Percentiles rank a stretch among this genome's conserved stretches.
These are phyloP conservation scores for Cerrena zonata DNA, from an alignment of 1,284 basidiomycete genomes.

Conservation along the genomic window DNA sequence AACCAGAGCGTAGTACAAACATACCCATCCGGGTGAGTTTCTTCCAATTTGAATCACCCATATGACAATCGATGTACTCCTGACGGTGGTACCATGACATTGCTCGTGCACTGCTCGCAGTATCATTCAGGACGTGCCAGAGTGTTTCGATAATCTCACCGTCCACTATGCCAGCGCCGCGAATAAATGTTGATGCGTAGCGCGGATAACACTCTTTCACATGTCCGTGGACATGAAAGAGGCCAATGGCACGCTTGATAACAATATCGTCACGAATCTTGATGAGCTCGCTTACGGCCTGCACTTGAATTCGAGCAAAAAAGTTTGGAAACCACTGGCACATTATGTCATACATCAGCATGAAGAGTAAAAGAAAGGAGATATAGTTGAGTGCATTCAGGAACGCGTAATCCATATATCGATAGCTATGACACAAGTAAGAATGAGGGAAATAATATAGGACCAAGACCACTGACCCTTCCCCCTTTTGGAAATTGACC, in stretches of 20 bases:
- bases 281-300: not conserved
- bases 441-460: too few species aligned
- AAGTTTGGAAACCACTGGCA: not conserved
- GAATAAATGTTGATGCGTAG: slow-evolving; percentile 1
- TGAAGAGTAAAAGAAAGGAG: too few species aligned
- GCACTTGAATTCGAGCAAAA: not conserved
- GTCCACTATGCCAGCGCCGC: slow-evolving; percentile 1
- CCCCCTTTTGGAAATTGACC: too few species aligned
- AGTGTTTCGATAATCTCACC: slow-evolving; percentile 8
- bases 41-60: slow-evolving; percentile 5
- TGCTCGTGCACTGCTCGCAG: too few species aligned
- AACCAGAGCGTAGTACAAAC: not conserved
- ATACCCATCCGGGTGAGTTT: slow-evolving; percentile 1
- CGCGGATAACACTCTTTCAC: not conserved
- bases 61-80: slow-evolving; percentile 1
- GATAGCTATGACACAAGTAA: too few species aligned
- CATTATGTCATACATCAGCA: slow-evolving; percentile 1
- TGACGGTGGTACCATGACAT: too few species aligned
- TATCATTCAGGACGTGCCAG: too few species aligned
- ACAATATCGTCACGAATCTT: not conserved
- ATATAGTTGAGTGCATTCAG: too few species aligned
- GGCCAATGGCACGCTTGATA: not conserved
- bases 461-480: too few species aligned
- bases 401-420: too few species aligned
- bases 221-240: slow-evolving; percentile 7